These are phyloP conservation scores for Insectozyma bohioensis DNA, from an alignment of 1,139 yeast genomes.

Conservation along the genomic window DNA sequence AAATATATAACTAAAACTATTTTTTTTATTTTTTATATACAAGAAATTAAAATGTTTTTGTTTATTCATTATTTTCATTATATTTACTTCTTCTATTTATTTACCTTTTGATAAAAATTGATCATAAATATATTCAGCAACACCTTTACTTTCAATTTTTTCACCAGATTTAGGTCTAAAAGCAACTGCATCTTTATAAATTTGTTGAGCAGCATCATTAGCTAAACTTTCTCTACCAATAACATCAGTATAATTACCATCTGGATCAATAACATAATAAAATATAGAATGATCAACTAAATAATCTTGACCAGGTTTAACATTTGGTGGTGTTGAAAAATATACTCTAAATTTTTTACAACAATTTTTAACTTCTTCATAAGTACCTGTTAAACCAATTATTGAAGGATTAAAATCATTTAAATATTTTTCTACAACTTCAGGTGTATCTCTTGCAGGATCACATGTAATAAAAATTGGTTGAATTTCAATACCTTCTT, in stretches of 20 bases:
- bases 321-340: conserved; percentile 91
- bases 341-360: conserved; percentile 91
- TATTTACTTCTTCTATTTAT: conserved; percentile 4
- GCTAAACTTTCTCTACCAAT: conserved; percentile 89
- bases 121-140: too few relatives aligned
- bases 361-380: conserved; percentile 75
- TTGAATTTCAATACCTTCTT: conserved; percentile 61
- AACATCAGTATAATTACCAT: conserved; percentile 92
- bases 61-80: not conserved
- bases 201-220: conserved; percentile 74
- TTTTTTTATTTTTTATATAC: too few relatives aligned
- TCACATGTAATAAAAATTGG: conserved; percentile 95
- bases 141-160: conserved; percentile 68
- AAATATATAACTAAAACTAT: too few relatives aligned
- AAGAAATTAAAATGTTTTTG: not conserved
- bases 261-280: conserved; percentile 95
- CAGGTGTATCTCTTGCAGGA: conserved; percentile 91
- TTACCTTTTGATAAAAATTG: too few relatives aligned
- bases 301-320: conserved; percentile 93
- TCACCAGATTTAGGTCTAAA: conserved; percentile 69
- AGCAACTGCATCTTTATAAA: conserved; percentile 72
- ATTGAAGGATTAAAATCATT: conserved; percentile 86
- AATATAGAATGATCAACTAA: conserved; percentile 95
- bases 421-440: conserved; percentile 73
- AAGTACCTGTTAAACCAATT: conserved; percentile 87